A percentile compares a stretch with the other conserved stretches of the same genome.
phyloP scores from a whole-genome alignment of 805 yeast genomes.

The Yarrowia sp. region DNA sequence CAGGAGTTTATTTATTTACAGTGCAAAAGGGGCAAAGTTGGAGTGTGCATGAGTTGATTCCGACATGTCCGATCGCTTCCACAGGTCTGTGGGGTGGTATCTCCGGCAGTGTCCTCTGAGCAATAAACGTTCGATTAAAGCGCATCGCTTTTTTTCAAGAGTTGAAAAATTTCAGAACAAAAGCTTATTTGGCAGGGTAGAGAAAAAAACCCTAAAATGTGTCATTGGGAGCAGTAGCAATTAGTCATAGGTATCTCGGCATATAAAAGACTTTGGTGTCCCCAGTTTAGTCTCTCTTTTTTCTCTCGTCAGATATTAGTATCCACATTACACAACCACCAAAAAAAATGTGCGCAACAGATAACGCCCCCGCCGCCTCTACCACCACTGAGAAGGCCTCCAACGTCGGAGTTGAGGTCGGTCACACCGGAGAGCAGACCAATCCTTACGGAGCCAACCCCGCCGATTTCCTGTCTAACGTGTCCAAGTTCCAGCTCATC shows the following conservation, averaged over 20 bases:
- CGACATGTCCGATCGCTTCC: background rate
- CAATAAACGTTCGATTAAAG: conserved; percentile 14
- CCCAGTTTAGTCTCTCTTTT: conserved; percentile 5
- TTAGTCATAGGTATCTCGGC: conserved; percentile 22
- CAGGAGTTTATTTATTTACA: background rate
- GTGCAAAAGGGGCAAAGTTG: background rate
- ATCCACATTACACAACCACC: conserved; percentile 1
- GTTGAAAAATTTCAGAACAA: conserved; percentile 5
- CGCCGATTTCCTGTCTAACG: conserved; percentile 86
- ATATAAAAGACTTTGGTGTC: conserved; percentile 17
- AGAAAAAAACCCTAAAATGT: conserved; percentile 21
- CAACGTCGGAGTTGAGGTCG: conserved; percentile 24
- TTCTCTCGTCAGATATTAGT: background rate
- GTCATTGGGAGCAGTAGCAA: conserved; percentile 27
- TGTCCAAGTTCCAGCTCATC: conserved; percentile 80
- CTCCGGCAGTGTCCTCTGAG: background rate
- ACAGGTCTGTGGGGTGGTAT: background rate
- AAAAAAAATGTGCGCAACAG: conserved; percentile 24
- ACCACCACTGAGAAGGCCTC: conserved; percentile 18
- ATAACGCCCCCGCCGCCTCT: conserved; percentile 24
- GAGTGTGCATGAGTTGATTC: background rate
- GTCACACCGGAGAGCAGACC: conserved; percentile 25
- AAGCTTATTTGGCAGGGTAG: background rate
- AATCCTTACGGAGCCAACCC: conserved; percentile 98
- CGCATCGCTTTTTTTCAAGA: conserved; percentile 1